Evolutionary conservation across 345 rosid species (phyloP), one percentile per base, ranked within the genome.

Genomic region (Linum trigynum): DNA sequence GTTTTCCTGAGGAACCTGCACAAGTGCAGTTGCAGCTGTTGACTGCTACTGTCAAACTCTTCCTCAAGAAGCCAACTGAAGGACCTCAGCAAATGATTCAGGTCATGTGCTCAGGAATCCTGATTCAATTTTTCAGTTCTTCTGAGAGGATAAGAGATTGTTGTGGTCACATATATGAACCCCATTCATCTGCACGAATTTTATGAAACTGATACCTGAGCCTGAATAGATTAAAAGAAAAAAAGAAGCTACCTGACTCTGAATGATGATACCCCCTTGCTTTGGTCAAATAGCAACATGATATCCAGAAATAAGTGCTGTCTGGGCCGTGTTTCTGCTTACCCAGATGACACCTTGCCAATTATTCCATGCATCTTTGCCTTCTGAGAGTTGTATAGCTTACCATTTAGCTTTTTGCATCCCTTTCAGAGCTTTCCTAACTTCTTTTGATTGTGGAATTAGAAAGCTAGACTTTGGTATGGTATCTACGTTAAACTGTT

Each of bases 61-160:
- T 95, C 70, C 84, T 95, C 61, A 89, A 95, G 86, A 95, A 91
- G 87, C 99, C 99, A 77, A 95, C 99, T 71, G 98, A 95, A 82
- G 96, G 98, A 57, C 99, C 98, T 55, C 99, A 95, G 70, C 94
- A 89, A 72, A 95, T 95, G 99, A 95, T 95, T 86, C 99, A 95
- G 97, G 99, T 88, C 69, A 48, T 6, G 53, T 48, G 53, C 53
- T 48, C 53, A 12, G 1, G 53, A 48, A 48, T 48, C 53, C 53
- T 48, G 7, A 48, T 48, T 48, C 14, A 12, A 48, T 0, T 48
- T 4, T 48, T 48, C 53, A 5, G 15, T 48, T 48, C 53, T 48
- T 48, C 15, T 48, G 14, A 48, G 53, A 48, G 11, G 53, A 9
- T 10, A 48, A 48, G 53, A 3, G 53, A 9, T 9, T 48, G 15